Base-by-base conservation (phyloP, 2,329 filamentous ascomycete genomes). In the Fusarium redolens region DNA sequence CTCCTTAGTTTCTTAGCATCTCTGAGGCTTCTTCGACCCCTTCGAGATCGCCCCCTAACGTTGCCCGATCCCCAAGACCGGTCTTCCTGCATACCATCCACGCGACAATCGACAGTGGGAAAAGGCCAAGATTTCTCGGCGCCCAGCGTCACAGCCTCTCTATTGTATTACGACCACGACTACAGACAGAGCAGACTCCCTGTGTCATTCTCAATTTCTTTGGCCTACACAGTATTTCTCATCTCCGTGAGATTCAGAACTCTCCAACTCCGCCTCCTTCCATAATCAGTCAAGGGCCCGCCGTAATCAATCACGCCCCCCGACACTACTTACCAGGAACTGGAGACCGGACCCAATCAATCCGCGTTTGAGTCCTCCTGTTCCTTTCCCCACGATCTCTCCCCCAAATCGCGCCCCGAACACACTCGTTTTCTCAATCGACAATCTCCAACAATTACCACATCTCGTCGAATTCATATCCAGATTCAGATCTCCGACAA, bases 41-140 rank as follows among this genome's bases (percentile, higher is more conserved):
- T 73, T 73, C 62, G 38, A 71, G 71, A 73, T 73, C 71, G 58
- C 51, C 70, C 48, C 71, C 47, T 31, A 40, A 38, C 52, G 48
- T 54, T 58, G 8, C 38, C 57, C 65, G 44, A 62, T 57, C 50
- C 35, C 55, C 33, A 47, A 65, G 48, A 57, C 48, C 22, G 22
- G 57, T 41, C 57, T 44, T 60, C 17, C 52, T 69, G 58, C 61
- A 55, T 35, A 52, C 55, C 62, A 60, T 50, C 51, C 51, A 69
- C 59, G 47, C 70, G 38, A 68, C 35, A 58, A 68, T 68, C 70
- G 61, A 73, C 60, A 20, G 51, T 40, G 45, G 50, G 47, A 65
- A 45, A 43, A 69, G 40, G 69, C 69, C 65, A 72, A 69, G 69
- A 59, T 41, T 67, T 70, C 48, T 62, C 35, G 65, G 71, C 65